Evolutionary conservation across 2,329 filamentous ascomycete species (phyloP), one percentile per base, ranked within the genome.

Genomic region (Didymosphaeria variabile): DNA sequence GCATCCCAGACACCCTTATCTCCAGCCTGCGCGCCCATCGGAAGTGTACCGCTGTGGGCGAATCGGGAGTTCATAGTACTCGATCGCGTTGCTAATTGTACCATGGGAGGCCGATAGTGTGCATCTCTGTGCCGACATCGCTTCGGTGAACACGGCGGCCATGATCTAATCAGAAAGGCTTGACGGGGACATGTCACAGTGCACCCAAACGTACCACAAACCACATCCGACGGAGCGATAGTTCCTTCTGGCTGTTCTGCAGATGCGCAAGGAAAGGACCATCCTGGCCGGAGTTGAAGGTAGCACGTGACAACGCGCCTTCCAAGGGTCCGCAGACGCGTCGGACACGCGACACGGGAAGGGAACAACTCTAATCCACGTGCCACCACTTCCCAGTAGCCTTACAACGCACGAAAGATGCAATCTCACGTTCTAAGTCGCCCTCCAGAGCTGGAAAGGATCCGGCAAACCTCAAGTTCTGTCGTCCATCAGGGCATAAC

Each of bases 1-100:
- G 21, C 26, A 36, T 26, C 4, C n/a, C 23, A 23, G n/a, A 15
- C 44, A n/a, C 46, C 52, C 69, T 71, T 71, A 71, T 71, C 69
- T 45, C 32, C 58, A 59, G 56, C 56, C 56, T 21, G 56, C 32
- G 26, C 52, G 8, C 7, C 42, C 19, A 55, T 51, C 47, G 34
- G 49, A 15, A n/a, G 31, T 57, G 50, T 21, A 38, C 32, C 50
- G 32, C 13, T 17, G 53, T 32, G 60, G 49, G 55, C 52, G 42
- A 46, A 55, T 51, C 19, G 23, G 1, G 17, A 49, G 31, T 49
- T 55, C 26, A 19, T 26, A 42, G 19, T 52, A 59, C 40, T 59
- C 57, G 57, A 59, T 59, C 40, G 49, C 9, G 57, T 59, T 59
- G 47, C 8, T 54, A 59, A 59, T 59, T 8, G 31, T 26, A 38